Conservation (phyloP, 1,139 yeast species). For the Candida sp. region DNA sequence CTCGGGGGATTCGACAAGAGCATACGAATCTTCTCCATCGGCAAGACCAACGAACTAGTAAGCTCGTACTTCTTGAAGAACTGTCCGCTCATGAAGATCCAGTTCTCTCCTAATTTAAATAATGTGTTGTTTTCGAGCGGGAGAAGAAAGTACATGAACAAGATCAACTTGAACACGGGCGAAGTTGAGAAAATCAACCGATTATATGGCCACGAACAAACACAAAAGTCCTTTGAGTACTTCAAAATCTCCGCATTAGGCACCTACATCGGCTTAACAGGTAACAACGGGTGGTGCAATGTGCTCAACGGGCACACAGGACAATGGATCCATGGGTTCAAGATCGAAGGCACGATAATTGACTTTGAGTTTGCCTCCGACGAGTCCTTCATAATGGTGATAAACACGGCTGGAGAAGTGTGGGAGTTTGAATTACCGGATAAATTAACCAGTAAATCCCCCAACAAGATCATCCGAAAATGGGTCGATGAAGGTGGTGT, state of each 20-base stretch:
- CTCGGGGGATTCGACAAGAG: slow-evolving; percentile 96
- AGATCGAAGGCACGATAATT: slow-evolving; percentile 81
- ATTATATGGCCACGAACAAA: slow-evolving; percentile 88
- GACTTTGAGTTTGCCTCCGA: slow-evolving; percentile 78
- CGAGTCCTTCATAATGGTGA: slow-evolving; percentile 59
- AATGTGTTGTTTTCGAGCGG: slow-evolving; percentile 82
- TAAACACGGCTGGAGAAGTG: slow-evolving; percentile 83
- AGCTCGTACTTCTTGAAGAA: slow-evolving; percentile 81
- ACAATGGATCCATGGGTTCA: slow-evolving; percentile 86
- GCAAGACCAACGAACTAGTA: slow-evolving; percentile 87
- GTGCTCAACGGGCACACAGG: slow-evolving; percentile 77
- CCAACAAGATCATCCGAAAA: slow-evolving; percentile 51
- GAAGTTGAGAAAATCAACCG: slow-evolving; percentile 83
- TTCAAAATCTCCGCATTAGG: slow-evolving; percentile 79
- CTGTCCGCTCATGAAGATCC: slow-evolving; percentile 80
- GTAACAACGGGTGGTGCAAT: slow-evolving; percentile 92
- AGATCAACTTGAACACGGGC: slow-evolving; percentile 86
- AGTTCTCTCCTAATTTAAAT: slow-evolving; percentile 49
- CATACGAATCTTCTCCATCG: slow-evolving; percentile 84
- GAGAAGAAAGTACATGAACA: slow-evolving; percentile 88
- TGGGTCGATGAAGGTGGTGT: slow-evolving; percentile 93
- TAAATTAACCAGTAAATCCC: slow-evolving; percentile 14
- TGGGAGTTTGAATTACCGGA: slow-evolving; percentile 79
- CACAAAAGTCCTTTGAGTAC: slow-evolving; percentile 87
- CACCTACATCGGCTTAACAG: slow-evolving; percentile 72